Conservation (phyloP, 2,329 filamentous ascomycete genomes). For the Colletotrichum graminicola region DNA sequence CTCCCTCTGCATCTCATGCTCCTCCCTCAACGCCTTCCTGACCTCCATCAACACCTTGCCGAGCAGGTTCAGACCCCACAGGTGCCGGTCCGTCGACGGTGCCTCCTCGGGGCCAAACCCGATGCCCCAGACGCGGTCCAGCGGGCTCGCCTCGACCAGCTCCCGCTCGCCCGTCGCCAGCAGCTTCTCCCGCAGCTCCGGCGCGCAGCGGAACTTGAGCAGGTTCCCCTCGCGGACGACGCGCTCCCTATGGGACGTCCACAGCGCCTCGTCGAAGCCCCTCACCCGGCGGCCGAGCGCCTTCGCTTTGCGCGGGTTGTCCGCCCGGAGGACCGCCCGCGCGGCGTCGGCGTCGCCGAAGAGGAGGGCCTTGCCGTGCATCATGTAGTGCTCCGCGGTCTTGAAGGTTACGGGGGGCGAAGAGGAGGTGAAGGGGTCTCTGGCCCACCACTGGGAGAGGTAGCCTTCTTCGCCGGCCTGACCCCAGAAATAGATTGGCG, state of each 20-base stretch:
- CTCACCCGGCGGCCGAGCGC: conserved; percentile 66
- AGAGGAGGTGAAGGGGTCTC: conserved; percentile 49
- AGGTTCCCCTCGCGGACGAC: conserved; percentile 71
- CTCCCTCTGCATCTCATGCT: conserved; percentile 41
- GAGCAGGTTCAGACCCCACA: conserved; percentile 75
- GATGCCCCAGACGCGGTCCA: conserved; percentile 75
- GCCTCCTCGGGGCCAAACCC: conserved; percentile 68
- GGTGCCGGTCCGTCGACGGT: conserved; percentile 53
- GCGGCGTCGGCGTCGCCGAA: conserved; percentile 61
- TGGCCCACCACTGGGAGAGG: conserved; percentile 73
- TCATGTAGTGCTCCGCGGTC: conserved; percentile 70
- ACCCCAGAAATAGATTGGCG: conserved; percentile 61
- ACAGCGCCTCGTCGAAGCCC: conserved; percentile 63
- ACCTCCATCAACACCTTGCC: conserved; percentile 73
- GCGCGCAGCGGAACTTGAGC: conserved; percentile 68
- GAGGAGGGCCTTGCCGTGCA: conserved; percentile 65
- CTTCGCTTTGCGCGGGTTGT: conserved; percentile 62
- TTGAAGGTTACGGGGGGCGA: conserved; percentile 57
- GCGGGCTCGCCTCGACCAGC: conserved; percentile 72
- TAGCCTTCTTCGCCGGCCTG: conserved; percentile 63
- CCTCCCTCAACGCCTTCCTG: conserved; percentile 62
- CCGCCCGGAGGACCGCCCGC: conserved; percentile 61
- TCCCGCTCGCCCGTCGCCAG: conserved; percentile 70
- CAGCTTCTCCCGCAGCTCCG: conserved; percentile 61
- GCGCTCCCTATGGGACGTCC: conserved; percentile 62